Base-by-base conservation (phyloP, 2,329 filamentous ascomycete species). In the Claviceps maximensis region DNA sequence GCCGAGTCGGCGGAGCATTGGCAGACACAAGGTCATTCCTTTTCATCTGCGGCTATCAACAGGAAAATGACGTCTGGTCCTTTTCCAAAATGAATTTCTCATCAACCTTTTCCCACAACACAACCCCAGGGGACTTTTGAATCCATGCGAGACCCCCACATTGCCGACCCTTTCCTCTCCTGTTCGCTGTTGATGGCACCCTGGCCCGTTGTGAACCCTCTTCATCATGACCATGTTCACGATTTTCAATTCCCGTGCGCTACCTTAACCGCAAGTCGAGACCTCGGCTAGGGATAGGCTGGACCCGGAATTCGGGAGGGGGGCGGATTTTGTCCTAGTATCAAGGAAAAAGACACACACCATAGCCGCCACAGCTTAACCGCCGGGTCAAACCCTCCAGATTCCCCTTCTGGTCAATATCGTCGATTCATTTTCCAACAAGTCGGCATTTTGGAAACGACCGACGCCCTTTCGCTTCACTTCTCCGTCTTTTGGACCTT, bases 351-450 rank as follows among this genome's bases (percentile, higher is more conserved):
- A 40, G 38, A 40, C 17, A 40, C 15, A 40, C 38, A 4, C 15
- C 38, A 23, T 45, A 23, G 42, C 25, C 31, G 31, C 38, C 38
- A 19, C 4, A 19, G 38, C n/a, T 49, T 60, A 60, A 49, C 59
- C 59, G 59, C 60, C 57, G 55, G 50, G 46, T 41, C 51, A 50
- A 50, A 50, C 40, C 33, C 27, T n/a, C 49, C 40, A 44, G 44
- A 53, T 49, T 71, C 71, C 73, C 73, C 70, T 55, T 59, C 61
- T 64, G 71, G 69, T 76, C 76, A 79, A 78, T 79, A 71, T 74
- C 69, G 68, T 67, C 64, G 64, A 66, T 66, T 68, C 65, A 59
- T 71, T 65, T 58, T 57, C 61, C 57, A 59, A 60, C 65, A 60
- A 67, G 69, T 66, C 64, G 65, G 61, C 63, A 61, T 59, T 73